phyloP scores from a whole-genome alignment of 192 early-diverging fungal species.

The Mortierella antarctica region DNA sequence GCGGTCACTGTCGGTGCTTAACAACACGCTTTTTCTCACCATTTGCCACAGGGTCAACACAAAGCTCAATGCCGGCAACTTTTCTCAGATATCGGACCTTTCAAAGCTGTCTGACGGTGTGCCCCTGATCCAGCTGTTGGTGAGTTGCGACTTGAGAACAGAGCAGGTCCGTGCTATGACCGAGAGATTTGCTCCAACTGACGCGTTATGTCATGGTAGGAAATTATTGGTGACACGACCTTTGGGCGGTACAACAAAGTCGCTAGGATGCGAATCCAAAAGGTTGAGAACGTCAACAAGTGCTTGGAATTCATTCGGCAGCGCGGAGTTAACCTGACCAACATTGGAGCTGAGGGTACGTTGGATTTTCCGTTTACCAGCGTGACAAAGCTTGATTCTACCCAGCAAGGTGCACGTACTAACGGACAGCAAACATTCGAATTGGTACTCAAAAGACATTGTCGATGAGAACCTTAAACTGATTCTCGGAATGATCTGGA shows the following conservation, averaged over 20 bases:
- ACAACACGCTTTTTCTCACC: not conserved
- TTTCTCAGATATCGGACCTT: slow-evolving; percentile 52
- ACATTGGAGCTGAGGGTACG: slow-evolving; percentile 94
- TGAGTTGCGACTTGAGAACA: slow-evolving; percentile 23
- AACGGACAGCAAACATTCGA: not conserved
- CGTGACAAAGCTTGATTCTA: not conserved
- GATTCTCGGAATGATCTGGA: slow-evolving; percentile 97
- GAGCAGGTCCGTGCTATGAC: slow-evolving; percentile 22
- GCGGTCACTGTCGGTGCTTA: not conserved
- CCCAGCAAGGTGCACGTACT: not conserved
- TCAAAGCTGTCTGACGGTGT: slow-evolving; percentile 64
- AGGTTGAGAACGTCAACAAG: slow-evolving; percentile 95
- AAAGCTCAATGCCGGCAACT: slow-evolving; percentile 67
- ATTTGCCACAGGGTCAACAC: slow-evolving; percentile 74
- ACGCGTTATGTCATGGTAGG: slow-evolving; percentile 53
- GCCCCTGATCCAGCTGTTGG: slow-evolving; percentile 67
- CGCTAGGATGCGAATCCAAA: slow-evolving; percentile 93
- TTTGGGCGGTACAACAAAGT: slow-evolving; percentile 89
- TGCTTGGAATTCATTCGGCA: slow-evolving; percentile 92
- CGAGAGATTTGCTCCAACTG: slow-evolving; percentile 40
- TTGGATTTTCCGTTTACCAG: slow-evolving; percentile 4
- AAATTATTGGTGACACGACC: slow-evolving; percentile 94
- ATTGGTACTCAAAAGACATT: slow-evolving; percentile 72
- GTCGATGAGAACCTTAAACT: slow-evolving; percentile 93
- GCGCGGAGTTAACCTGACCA: slow-evolving; percentile 88